Conservation (phyloP, 2,329 filamentous ascomycete genomes). For the Blastomyces silverae region DNA sequence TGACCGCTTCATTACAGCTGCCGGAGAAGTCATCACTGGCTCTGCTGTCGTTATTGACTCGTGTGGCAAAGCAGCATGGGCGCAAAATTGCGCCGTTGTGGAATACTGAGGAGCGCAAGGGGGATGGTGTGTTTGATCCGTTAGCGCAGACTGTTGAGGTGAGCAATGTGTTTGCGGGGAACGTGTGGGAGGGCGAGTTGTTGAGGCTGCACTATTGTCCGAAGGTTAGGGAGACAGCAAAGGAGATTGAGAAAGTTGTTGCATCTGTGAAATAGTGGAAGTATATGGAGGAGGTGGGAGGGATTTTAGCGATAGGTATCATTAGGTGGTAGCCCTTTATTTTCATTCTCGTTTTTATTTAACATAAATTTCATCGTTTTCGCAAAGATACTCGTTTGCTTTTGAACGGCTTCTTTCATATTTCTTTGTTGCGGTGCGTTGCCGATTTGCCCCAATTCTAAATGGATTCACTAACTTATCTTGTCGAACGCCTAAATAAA, state of each 20-base stretch:
- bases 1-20: constrained; percentile 72
- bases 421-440: not conserved
- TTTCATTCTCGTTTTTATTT: too few species aligned
- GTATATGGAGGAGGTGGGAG: not conserved
- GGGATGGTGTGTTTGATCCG: constrained; percentile 79
- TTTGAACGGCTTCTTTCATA: not conserved
- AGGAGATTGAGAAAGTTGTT: constrained; percentile 61
- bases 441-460: not conserved
- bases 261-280: constrained; percentile 27
- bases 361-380: too few species aligned
- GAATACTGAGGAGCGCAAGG: constrained; percentile 89
- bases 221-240: constrained; percentile 68
- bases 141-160: constrained; percentile 67
- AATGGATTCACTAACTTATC: not conserved
- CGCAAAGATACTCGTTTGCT: not conserved
- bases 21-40: constrained; percentile 86
- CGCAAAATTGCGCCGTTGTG: constrained; percentile 79
- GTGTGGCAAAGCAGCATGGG: constrained; percentile 73
- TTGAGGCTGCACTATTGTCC: constrained; percentile 80
- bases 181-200: constrained; percentile 89
- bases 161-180: constrained; percentile 84
- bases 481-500: not conserved
- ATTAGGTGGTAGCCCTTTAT: too few species aligned
- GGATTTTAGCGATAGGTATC: not conserved
- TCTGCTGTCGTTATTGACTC: constrained; percentile 66